phyloP scores from a whole-genome alignment of 768 basidiomycete species.

The Tylopilus balloui region DNA sequence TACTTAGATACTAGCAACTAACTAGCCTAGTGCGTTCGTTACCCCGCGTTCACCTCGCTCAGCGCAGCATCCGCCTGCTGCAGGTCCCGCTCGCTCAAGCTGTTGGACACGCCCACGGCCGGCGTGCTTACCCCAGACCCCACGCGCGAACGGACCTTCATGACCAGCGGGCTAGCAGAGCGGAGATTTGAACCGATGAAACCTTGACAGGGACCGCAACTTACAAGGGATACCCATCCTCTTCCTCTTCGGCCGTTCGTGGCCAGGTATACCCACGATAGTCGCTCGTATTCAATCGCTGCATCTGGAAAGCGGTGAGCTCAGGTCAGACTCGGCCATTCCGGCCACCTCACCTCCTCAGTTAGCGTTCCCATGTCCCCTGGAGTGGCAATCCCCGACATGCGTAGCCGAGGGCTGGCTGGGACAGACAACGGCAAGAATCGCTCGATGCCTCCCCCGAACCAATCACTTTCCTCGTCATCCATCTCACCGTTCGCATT shows the following conservation, averaged over 20 bases:
- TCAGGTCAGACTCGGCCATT: background rate
- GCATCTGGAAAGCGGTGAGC: conserved; percentile 55
- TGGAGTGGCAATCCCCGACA: conserved; percentile 78
- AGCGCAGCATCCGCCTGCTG: conserved; percentile 85
- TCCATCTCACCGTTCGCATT: conserved; percentile 50
- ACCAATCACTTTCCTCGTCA: conserved; percentile 38
- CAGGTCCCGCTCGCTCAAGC: conserved; percentile 84
- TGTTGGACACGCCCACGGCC: conserved; percentile 74
- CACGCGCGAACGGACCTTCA: conserved; percentile 83
- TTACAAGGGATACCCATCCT: conserved; percentile 87
- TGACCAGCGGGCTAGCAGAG: conserved; percentile 66
- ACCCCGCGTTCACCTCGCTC: conserved; percentile 21
- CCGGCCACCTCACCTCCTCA: conserved; percentile 55
- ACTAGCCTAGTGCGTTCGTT: background rate
- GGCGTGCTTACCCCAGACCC: conserved; percentile 83
- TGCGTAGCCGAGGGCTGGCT: conserved; percentile 77
- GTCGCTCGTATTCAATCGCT: conserved; percentile 80
- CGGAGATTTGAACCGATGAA: conserved; percentile 7
- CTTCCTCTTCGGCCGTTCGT: conserved; percentile 65
- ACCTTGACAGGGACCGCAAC: conserved; percentile 32
- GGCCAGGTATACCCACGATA: conserved; percentile 64
- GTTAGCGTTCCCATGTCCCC: conserved; percentile 90
- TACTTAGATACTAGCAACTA: no score
- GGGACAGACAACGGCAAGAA: conserved; percentile 75
- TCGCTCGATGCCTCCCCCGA: conserved; percentile 57